Evolutionary conservation across 192 early-diverging fungal species (phyloP).

Genomic region (Coemansia pectinata): DNA sequence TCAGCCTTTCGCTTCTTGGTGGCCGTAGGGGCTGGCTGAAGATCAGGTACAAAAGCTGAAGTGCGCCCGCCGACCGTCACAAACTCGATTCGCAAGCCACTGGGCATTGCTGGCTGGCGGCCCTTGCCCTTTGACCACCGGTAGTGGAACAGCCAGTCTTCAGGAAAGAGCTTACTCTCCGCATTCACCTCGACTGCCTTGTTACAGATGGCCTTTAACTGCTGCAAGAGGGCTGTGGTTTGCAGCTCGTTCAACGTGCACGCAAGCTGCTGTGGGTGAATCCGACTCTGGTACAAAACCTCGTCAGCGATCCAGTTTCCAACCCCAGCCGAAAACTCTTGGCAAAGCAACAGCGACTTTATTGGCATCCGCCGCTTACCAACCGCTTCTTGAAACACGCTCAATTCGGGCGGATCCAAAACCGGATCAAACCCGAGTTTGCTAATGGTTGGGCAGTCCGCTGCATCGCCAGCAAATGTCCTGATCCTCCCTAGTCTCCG

Average conservation of each 20-base stretch:
- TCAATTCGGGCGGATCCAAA: slow-evolving; percentile 54
- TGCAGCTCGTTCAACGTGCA: slow-evolving; percentile 56
- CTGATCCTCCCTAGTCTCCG: slow-evolving; percentile 69
- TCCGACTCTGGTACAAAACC: slow-evolving; percentile 68
- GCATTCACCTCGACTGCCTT: slow-evolving; percentile 67
- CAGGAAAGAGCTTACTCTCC: slow-evolving; percentile 65
- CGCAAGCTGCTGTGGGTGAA: slow-evolving; percentile 68
- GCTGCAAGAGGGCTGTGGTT: slow-evolving; percentile 47
- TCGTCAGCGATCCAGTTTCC: slow-evolving; percentile 91
- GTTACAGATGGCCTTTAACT: slow-evolving; percentile 55
- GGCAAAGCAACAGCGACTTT: slow-evolving; percentile 77
- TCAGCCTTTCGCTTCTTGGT: background rate
- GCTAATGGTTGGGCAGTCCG: slow-evolving; percentile 54
- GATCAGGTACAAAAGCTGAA: slow-evolving; percentile 32
- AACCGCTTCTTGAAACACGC: slow-evolving; percentile 54
- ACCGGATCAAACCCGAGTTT: slow-evolving; percentile 81
- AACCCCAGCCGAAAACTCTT: slow-evolving; percentile 74
- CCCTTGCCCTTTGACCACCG: slow-evolving; percentile 69
- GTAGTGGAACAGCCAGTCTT: slow-evolving; percentile 76
- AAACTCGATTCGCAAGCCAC: slow-evolving; percentile 65
- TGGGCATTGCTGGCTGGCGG: slow-evolving; percentile 47
- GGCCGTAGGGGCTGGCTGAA: slow-evolving; percentile 12
- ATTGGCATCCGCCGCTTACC: slow-evolving; percentile 56
- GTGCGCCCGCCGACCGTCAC: slow-evolving; percentile 62
- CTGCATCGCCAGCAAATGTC: slow-evolving; percentile 58